These are phyloP conservation scores for Litchi chinensis DNA, from an alignment of 345 rosid genomes.

Conservation along the genomic window DNA sequence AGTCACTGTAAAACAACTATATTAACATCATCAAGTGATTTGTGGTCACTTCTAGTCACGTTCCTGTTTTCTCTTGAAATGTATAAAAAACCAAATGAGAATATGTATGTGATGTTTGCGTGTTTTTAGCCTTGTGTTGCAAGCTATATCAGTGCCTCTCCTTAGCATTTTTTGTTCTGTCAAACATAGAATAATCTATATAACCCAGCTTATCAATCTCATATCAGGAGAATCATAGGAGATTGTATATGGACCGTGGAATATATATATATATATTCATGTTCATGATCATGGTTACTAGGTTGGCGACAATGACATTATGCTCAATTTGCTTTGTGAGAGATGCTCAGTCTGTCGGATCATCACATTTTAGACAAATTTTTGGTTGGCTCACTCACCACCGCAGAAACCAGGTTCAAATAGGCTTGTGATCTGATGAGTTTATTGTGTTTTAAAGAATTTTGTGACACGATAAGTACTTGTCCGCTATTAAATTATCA, in stretches of 20 bases:
- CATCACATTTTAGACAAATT: too few relatives aligned
- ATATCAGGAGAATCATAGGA: not conserved
- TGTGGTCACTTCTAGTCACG: not conserved
- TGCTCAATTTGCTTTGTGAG: not conserved
- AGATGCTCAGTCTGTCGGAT: too few relatives aligned
- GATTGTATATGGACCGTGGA: not conserved
- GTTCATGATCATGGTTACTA: not conserved
- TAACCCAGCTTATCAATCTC: not conserved
- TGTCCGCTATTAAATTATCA: too few relatives aligned
- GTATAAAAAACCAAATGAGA: not conserved
- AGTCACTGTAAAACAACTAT: conserved; percentile 1
- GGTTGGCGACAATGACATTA: not conserved
- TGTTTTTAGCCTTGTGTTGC: not conserved
- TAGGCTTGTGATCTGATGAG: not conserved
- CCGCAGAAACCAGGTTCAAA: too few relatives aligned
- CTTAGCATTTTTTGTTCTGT: too few relatives aligned
- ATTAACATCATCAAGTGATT: not conserved
- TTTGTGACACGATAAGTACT: not conserved
- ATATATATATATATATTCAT: too few relatives aligned
- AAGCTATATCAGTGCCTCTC: not conserved
- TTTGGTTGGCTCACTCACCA: too few relatives aligned
- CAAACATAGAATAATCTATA: not conserved
- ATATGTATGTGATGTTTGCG: not conserved
- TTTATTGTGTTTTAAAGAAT: too few relatives aligned
- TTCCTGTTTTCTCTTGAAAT: not conserved